Conservation (phyloP, 2,329 filamentous ascomycete species). For the Teratosphaeria nubilosa region DNA sequence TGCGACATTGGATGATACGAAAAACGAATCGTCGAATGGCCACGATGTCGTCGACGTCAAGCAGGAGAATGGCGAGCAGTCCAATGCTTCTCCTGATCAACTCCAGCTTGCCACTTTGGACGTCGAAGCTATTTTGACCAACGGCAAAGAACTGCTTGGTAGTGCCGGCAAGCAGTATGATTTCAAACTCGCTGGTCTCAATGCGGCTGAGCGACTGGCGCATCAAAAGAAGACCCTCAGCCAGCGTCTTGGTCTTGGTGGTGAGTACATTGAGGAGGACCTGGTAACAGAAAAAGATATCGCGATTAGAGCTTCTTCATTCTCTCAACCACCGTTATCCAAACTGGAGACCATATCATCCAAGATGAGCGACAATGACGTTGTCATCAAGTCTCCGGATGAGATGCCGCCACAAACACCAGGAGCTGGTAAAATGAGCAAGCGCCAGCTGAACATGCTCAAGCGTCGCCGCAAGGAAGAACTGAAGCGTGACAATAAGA, state of each 20-base stretch:
- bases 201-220: slow-evolving; percentile 67
- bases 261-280: slow-evolving; percentile 76
- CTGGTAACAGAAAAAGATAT: slow-evolving; percentile 60
- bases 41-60: slow-evolving; percentile 38
- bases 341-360: slow-evolving; percentile 45
- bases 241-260: slow-evolving; percentile 72
- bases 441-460: slow-evolving; percentile 84
- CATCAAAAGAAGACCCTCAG: slow-evolving; percentile 84
- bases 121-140: slow-evolving; percentile 66
- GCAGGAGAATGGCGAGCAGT: slow-evolving; percentile 39
- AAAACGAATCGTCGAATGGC: slow-evolving; percentile 28
- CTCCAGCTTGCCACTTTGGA: slow-evolving; percentile 68
- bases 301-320: slow-evolving; percentile 31
- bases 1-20: slow-evolving; percentile 18
- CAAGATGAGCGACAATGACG: slow-evolving; percentile 24
- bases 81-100: slow-evolving; percentile 36
- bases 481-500: slow-evolving; percentile 78
- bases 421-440: slow-evolving; percentile 55
- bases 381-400: slow-evolving; percentile 21
- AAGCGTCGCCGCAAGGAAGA: slow-evolving; percentile 91
- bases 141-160: slow-evolving; percentile 74
- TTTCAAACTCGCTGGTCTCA: slow-evolving; percentile 70
- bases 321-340: slow-evolving; percentile 29
- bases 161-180: slow-evolving; percentile 75
- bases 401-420: slow-evolving; percentile 20